Percentiles rank a stretch among this genome's conserved stretches.
These are phyloP conservation scores for Serpula lacrymans DNA, from an alignment of 768 basidiomycete species.

Conservation along the genomic window DNA sequence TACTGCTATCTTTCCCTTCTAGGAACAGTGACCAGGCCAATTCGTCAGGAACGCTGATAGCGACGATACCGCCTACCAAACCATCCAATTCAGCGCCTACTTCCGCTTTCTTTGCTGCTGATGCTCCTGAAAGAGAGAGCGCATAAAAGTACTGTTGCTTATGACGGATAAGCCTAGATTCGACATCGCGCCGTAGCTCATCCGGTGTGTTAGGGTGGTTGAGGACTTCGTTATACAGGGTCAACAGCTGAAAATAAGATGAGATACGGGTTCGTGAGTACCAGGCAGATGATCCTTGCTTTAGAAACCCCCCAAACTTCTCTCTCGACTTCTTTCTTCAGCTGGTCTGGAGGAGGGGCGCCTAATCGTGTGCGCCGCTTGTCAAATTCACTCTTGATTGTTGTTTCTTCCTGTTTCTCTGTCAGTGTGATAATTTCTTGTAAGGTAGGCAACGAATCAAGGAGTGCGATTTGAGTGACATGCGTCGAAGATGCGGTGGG, in stretches of 20 bases:
- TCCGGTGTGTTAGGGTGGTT: constrained; percentile 79
- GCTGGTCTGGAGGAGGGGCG: constrained; percentile 53
- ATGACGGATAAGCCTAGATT: constrained; percentile 69
- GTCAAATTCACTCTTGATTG: constrained; percentile 64
- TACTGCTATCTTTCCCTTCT: constrained; percentile 67
- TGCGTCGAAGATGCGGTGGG: constrained; percentile 61
- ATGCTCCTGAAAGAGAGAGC: constrained; percentile 52
- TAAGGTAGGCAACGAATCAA: constrained; percentile 67
- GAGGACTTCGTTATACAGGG: constrained; percentile 73
- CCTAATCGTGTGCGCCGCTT: constrained; percentile 77
- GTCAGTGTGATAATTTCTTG: constrained; percentile 66
- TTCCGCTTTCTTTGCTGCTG: constrained; percentile 38
- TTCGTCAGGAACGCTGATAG: constrained; percentile 75
- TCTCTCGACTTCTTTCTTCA: constrained; percentile 59
- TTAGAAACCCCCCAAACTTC: constrained; percentile 63
- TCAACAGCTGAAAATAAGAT: constrained; percentile 51
- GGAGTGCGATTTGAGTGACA: constrained; percentile 55
- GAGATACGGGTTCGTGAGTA: constrained; percentile 9
- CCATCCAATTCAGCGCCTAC: constrained; percentile 65
- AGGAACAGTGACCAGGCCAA: constrained; percentile 78
- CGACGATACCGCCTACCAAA: constrained; percentile 69
- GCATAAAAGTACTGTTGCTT: constrained; percentile 60
- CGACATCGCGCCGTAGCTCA: constrained; percentile 71
- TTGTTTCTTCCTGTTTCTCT: constrained; percentile 60
- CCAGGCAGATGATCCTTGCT: constrained; percentile 33